Evolutionary conservation across 331 rosid genomes (phyloP), one percentile per base, ranked within the genome.

Genomic region (Rhamnella rubrinervis): DNA sequence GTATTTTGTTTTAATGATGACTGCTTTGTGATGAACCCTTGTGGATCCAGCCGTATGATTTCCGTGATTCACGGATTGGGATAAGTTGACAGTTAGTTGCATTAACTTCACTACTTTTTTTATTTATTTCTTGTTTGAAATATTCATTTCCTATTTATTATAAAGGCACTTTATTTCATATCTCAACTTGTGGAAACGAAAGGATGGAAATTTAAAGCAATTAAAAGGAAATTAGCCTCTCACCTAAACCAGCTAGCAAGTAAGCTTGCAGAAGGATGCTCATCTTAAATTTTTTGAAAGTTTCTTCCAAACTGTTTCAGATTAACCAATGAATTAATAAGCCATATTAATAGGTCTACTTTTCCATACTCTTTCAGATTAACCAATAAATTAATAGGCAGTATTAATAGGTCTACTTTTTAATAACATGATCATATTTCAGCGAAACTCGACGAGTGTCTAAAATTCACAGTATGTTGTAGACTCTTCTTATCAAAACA

Each of bases 41-140:
- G n/a, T n/a, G 68, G 84, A 82, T 80, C 86, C 55, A 60, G 74
- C 76, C 71, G 68, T 82, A 17, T 68, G 56, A 81, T 77, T 59
- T 85, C 95, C 85, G 91, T 91, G 98, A 88, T 75, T 87, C 96
- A 88, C 88, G 84, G 96, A 75, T 79, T 79, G 71, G 67, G 82
- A 77, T 77, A 91, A 82, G 85, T 67, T 69, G 84, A 71, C 74
- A 79, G 96, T 83, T 85, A 87, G 75, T 74, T 81, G 71, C 83
- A 85, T 72, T 81, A 80, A 85, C 86, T 88, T 63, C 75, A 70
- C 37, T 73, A 40, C 77, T 81, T 56, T 77, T 75, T 61, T 77
- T 80, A 52, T 19, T 20, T 70, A 15, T 31, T 16, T 28, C n/a
- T 39, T 17, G 18, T 52, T 31, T 31, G 37, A 82, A 69, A 84